Percentiles rank a stretch among this genome's conserved stretches.
Conservation (phyloP, 1,139 yeast genomes). For the Yamadazyma diddensiae region DNA sequence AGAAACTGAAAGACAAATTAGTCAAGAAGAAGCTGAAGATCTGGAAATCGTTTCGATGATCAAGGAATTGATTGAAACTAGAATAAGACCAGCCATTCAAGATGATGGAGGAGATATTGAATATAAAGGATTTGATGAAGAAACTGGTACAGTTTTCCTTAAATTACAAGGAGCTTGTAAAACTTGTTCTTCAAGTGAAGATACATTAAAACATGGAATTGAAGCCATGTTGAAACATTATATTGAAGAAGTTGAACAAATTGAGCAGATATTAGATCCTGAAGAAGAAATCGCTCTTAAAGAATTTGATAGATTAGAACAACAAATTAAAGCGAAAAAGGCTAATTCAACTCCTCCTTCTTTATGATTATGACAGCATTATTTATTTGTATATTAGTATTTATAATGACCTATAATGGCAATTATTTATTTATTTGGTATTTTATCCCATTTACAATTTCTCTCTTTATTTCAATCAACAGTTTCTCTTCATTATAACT, state of each 20-base stretch:
- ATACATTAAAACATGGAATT: slow-evolving; percentile 76
- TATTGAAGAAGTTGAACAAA: slow-evolving; percentile 77
- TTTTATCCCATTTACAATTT: slow-evolving; percentile 17
- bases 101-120: slow-evolving; percentile 86
- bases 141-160: slow-evolving; percentile 66
- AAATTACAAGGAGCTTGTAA: slow-evolving; percentile 83
- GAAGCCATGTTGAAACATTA: slow-evolving; percentile 84
- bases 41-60: slow-evolving; percentile 55
- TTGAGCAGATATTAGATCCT: slow-evolving; percentile 58
- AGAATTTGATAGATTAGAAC: slow-evolving; percentile 70
- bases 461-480: slow-evolving; percentile 17
- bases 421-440: not conserved
- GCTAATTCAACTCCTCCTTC: slow-evolving; percentile 22
- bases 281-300: slow-evolving; percentile 53
- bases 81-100: slow-evolving; percentile 64
- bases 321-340: slow-evolving; percentile 25
- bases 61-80: slow-evolving; percentile 57
- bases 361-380: slow-evolving; percentile 17
- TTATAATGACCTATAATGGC: not conserved
- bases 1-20: slow-evolving; percentile 32
- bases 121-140: slow-evolving; percentile 66
- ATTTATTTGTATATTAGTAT: slow-evolving; percentile 6
- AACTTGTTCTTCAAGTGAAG: slow-evolving; percentile 72
- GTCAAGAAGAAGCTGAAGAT: slow-evolving; percentile 36
- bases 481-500: slow-evolving; percentile 22